Percentiles rank a stretch among this genome's conserved stretches.
These are phyloP conservation scores for Punctularia strigosozonata DNA, from an alignment of 768 basidiomycete genomes.

Conservation along the genomic window DNA sequence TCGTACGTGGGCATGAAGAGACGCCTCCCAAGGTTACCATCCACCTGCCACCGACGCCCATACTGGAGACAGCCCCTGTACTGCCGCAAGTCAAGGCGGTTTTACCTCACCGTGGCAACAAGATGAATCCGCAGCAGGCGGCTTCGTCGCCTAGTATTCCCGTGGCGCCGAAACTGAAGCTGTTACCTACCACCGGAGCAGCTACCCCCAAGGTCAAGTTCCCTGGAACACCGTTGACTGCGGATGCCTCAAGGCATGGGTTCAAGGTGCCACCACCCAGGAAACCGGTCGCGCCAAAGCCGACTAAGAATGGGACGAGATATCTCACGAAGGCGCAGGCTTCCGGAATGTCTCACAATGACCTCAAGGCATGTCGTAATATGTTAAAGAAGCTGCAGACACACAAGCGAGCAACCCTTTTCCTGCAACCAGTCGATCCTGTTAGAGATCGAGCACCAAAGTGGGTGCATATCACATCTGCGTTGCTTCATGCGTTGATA, in stretches of 20 bases:
- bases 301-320: slow-evolving; percentile 23
- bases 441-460: slow-evolving; percentile 82
- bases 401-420: slow-evolving; percentile 63
- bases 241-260: too few species aligned
- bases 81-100: slow-evolving; percentile 42
- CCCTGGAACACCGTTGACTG: too few species aligned
- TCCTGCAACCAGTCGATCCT: slow-evolving; percentile 92
- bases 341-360: slow-evolving; percentile 65
- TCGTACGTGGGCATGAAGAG: slow-evolving; percentile 77
- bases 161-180: slow-evolving; percentile 45
- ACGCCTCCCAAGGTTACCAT: slow-evolving; percentile 78
- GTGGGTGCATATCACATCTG: slow-evolving; percentile 30
- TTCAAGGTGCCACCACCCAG: slow-evolving; percentile 20
- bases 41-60: slow-evolving; percentile 67
- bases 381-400: slow-evolving; percentile 70
- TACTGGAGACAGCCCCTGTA: slow-evolving; percentile 46
- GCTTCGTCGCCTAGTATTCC: too few species aligned
- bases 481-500: slow-evolving; percentile 3
- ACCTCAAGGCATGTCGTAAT: slow-evolving; percentile 63
- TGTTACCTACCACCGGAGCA: slow-evolving; percentile 33
- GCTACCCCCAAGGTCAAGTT: too few species aligned
- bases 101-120: too few species aligned
- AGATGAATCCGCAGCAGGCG: slow-evolving; percentile 5
- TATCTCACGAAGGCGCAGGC: slow-evolving; percentile 60
- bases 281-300: slow-evolving; percentile 9